These are phyloP conservation scores for Citrus medica DNA, from an alignment of 345 rosid species.

Conservation along the genomic window DNA sequence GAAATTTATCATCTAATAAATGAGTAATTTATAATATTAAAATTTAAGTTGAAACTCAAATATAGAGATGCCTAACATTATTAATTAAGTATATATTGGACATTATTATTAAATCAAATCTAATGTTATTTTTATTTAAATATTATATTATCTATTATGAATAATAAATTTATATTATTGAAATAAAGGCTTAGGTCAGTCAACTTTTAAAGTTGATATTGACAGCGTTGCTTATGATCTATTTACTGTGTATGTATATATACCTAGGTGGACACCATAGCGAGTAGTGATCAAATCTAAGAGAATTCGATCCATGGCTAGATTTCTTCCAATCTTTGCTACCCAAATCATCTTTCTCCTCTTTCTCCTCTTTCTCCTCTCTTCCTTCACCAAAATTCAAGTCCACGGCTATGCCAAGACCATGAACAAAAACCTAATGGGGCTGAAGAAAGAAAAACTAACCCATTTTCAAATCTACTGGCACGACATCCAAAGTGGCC, in stretches of 20 bases:
- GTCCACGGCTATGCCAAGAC: constrained; percentile 28
- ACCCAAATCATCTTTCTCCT: constrained; percentile 13
- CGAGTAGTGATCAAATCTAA: not conserved
- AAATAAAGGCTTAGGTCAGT: too few species aligned
- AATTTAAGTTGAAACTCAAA: too few species aligned
- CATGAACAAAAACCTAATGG: constrained; percentile 31
- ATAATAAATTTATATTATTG: too few species aligned
- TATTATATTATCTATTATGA: too few species aligned
- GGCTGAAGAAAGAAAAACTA: constrained; percentile 50
- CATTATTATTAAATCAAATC: too few species aligned
- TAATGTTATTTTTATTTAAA: too few species aligned
- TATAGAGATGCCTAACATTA: too few species aligned
- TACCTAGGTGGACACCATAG: too few species aligned
- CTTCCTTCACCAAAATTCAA: constrained; percentile 14
- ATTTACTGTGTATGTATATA: not conserved
- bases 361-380: constrained; percentile 19
- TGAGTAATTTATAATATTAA: too few species aligned
- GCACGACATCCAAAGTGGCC: constrained; percentile 62
- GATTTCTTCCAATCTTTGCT: not conserved
- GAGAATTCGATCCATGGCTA: constrained; percentile 16
- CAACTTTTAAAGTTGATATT: not conserved
- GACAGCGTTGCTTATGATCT: not conserved
- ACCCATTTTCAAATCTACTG: constrained; percentile 61
- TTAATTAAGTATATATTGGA: too few species aligned
- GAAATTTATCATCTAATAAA: too few species aligned